phyloP scores from a whole-genome alignment of 306 rosid species.

The Bauhinia variegata region DNA sequence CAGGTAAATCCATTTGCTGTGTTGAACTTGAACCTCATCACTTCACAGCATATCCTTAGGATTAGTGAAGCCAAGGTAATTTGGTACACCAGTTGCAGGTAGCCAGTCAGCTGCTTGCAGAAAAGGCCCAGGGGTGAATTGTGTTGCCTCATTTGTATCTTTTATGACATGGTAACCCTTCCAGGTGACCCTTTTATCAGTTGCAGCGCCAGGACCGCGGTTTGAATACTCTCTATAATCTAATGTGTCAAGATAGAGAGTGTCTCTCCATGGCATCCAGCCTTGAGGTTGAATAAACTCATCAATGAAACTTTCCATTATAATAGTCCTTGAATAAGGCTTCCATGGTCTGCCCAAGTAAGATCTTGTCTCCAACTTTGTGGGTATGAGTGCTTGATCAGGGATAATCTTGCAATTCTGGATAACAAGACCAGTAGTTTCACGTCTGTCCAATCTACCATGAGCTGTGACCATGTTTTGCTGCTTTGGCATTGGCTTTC shows the following conservation, averaged over 20 bases:
- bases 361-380: constrained; percentile 11
- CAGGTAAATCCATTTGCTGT: too few species aligned
- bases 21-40: neutral
- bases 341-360: constrained; percentile 48
- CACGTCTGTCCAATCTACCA: constrained; percentile 24
- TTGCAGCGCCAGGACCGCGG: constrained; percentile 30
- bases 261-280: constrained; percentile 36
- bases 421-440: constrained; percentile 33
- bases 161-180: constrained; percentile 37
- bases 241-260: constrained; percentile 31
- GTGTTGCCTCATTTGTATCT: constrained; percentile 35
- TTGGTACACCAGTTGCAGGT: constrained; percentile 22
- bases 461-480: constrained; percentile 53
- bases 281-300: constrained; percentile 44
- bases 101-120: constrained; percentile 38
- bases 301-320: constrained; percentile 32
- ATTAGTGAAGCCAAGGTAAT: constrained; percentile 31
- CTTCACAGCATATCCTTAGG: neutral
- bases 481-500: constrained; percentile 48
- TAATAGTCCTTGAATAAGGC: constrained; percentile 34
- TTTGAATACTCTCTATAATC: constrained; percentile 37
- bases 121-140: constrained; percentile 32
- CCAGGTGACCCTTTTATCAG: constrained; percentile 34
- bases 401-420: constrained; percentile 46
- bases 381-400: neutral